Evolutionary conservation across 805 yeast species (phyloP), one percentile per base, ranked within the genome.

Genomic region (Myxozyma neotropica): DNA sequence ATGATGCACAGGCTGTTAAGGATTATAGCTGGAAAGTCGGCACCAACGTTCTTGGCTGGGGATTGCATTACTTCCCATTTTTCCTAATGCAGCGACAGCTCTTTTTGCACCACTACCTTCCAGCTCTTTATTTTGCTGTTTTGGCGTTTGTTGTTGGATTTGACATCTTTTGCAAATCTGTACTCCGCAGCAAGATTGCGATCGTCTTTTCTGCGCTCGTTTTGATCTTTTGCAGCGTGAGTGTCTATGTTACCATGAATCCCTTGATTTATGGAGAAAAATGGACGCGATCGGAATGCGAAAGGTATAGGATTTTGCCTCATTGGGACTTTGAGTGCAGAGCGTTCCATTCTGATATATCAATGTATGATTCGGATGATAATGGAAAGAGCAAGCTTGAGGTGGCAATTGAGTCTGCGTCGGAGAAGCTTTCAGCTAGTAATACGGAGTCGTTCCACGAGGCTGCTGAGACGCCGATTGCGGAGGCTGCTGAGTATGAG

Each of bases 251-350:
- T 55, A 73, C 78, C 61, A 85, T 85, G 75, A 80, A 89, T 1
- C 87, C 98, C 36, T 74, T 94, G 70, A 81, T 86, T 50, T 88
- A 89, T 71, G 99, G 88, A 48, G 71, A 81, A 12, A 81, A 83
- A 55, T 93, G 98, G 97, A 87, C 96, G 48, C 80, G 80, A 68
- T 73, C 71, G 29, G 73, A 80, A 60, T 94, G 99, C 75, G 75
- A 78, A 59, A 75, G 79, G 45, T 77, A 92, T 46, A 83, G 83
- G 75, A 73, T 83, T 67, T 64, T 88, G 33, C 62, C 77, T 2
- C 78, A 82, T 40, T 94, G 98, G 99, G 99, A 94, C 79, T 94
- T 85, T 71, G 87, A 86, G 70, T 94, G 99, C 77, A 77, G 76
- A 61, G 67, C 78, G 13, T 90, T 82, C 71, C 69, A 73, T 38